Conservation (phyloP, 306 rosid genomes). For the Prunus fruticosa region DNA sequence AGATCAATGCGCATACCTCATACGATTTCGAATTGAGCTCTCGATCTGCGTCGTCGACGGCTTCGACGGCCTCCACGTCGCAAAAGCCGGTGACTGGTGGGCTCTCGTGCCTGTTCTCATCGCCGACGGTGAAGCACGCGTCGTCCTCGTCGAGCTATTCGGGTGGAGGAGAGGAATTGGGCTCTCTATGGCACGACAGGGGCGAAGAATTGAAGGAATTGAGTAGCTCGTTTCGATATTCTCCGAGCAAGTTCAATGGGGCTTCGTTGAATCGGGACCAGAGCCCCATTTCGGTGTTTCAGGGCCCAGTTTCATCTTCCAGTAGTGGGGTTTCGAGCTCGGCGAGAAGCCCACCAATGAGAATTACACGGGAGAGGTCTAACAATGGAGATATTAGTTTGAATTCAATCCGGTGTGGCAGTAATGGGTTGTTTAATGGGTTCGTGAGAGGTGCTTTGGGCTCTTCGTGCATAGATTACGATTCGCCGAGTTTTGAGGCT, state of each 20-base stretch:
- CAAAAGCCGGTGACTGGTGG: slow-evolving; percentile 75
- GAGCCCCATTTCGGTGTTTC: slow-evolving; percentile 91
- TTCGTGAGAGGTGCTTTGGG: slow-evolving; percentile 84
- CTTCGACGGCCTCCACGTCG: slow-evolving; percentile 61
- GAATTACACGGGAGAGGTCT: slow-evolving; percentile 40
- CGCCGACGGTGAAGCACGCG: slow-evolving; percentile 52
- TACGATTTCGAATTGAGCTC: slow-evolving; percentile 75
- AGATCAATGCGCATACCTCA: slow-evolving; percentile 57
- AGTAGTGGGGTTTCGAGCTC: slow-evolving; percentile 47
- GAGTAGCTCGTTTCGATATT: slow-evolving; percentile 68
- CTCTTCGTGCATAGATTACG: slow-evolving; percentile 74
- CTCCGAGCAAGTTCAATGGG: slow-evolving; percentile 56
- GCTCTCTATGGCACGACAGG: slow-evolving; percentile 51
- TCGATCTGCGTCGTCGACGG: slow-evolving; percentile 59
- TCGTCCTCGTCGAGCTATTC: slow-evolving; percentile 52
- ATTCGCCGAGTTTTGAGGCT: slow-evolving; percentile 39
- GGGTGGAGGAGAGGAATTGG: slow-evolving; percentile 59
- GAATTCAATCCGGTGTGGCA: slow-evolving; percentile 40
- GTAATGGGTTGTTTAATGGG: slow-evolving; percentile 65
- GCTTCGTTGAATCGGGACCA: slow-evolving; percentile 64
- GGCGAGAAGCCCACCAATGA: slow-evolving; percentile 41
- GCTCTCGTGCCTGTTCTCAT: slow-evolving; percentile 74
- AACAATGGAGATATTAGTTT: slow-evolving; percentile 32
- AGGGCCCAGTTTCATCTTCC: slow-evolving; percentile 79
- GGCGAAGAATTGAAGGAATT: slow-evolving; percentile 76